A percentile compares a stretch with the other conserved stretches of the same genome.
phyloP scores from a whole-genome alignment of 106 monocot genomes.

The Apostasia ramifera region DNA sequence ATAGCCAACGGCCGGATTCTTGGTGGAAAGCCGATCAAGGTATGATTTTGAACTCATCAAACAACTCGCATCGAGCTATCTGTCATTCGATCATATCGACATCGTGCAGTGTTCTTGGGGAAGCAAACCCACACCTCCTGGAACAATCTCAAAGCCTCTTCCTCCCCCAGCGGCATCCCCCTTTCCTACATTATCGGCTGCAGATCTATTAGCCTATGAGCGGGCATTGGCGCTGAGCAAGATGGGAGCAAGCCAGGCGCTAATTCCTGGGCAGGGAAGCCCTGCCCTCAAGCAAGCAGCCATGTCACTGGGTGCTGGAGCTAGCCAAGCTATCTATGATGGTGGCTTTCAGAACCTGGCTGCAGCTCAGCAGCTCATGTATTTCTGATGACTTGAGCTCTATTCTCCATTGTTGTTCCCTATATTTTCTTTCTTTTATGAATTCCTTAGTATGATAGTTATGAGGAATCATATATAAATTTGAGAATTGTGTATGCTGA shows the following conservation, averaged over 20 bases:
- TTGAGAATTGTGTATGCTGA: too few relatives aligned
- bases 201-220: constrained; percentile 41
- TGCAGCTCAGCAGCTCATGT: constrained; percentile 75
- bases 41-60: not conserved
- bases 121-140: constrained; percentile 60
- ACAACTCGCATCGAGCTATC: not conserved
- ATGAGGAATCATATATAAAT: too few relatives aligned
- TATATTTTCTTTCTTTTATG: not conserved
- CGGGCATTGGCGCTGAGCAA: constrained; percentile 44
- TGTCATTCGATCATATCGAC: too few relatives aligned
- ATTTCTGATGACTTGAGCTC: constrained; percentile 23
- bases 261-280: not conserved
- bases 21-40: constrained; percentile 72
- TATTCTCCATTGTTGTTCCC: not conserved
- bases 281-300: constrained; percentile 41
- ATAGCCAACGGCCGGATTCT: constrained; percentile 52
- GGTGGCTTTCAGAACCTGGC: constrained; percentile 44
- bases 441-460: not conserved
- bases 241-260: constrained; percentile 39
- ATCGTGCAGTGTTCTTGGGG: constrained; percentile 66
- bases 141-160: constrained; percentile 33
- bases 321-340: constrained; percentile 71
- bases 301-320: constrained; percentile 40
- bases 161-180: constrained; percentile 37
- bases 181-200: constrained; percentile 26